Evolutionary conservation across 768 basidiomycete species (phyloP).

Genomic region (Clavaria fumosa): DNA sequence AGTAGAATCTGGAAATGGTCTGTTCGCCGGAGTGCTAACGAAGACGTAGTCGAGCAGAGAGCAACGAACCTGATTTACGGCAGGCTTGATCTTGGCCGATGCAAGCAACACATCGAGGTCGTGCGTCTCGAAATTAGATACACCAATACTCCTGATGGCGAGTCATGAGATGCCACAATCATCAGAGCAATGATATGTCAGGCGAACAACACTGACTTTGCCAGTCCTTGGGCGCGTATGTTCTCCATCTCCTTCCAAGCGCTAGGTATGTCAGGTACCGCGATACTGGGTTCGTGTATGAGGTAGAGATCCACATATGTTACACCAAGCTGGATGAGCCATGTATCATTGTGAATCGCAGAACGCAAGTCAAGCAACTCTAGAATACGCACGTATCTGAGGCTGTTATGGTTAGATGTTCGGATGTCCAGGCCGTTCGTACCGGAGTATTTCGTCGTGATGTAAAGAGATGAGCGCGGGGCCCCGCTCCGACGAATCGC

Average conservation of each 20-base stretch:
- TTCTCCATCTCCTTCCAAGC: conserved; percentile 52
- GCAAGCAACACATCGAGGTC: conserved; percentile 39
- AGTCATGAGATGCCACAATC: not conserved
- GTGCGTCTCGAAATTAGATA: conserved; percentile 47
- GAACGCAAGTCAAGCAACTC: not conserved
- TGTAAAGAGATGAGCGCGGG: conserved; percentile 37
- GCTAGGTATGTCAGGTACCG: conserved; percentile 41
- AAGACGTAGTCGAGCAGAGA: not conserved
- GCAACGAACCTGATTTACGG: conserved; percentile 44
- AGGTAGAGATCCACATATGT: conserved; percentile 58
- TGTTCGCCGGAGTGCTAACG: not conserved
- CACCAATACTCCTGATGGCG: conserved; percentile 44
- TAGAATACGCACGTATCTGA: conserved; percentile 31
- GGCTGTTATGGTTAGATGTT: conserved; percentile 39
- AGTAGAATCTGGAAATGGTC: conserved; percentile 35
- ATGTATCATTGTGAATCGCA: not conserved
- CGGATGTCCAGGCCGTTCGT: conserved; percentile 32
- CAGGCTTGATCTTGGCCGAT: conserved; percentile 48
- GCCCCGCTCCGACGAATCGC: conserved; percentile 43
- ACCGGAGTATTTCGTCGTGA: conserved; percentile 55
- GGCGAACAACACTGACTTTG: conserved; percentile 27
- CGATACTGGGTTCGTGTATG: conserved; percentile 42
- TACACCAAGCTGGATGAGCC: conserved; percentile 35
- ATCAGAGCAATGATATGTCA: not conserved
- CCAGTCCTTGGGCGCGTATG: conserved; percentile 37